Percentiles rank a stretch among this genome's conserved stretches.
phyloP scores from a whole-genome alignment of 257 asterid species.

The Nicotiana otophora region DNA sequence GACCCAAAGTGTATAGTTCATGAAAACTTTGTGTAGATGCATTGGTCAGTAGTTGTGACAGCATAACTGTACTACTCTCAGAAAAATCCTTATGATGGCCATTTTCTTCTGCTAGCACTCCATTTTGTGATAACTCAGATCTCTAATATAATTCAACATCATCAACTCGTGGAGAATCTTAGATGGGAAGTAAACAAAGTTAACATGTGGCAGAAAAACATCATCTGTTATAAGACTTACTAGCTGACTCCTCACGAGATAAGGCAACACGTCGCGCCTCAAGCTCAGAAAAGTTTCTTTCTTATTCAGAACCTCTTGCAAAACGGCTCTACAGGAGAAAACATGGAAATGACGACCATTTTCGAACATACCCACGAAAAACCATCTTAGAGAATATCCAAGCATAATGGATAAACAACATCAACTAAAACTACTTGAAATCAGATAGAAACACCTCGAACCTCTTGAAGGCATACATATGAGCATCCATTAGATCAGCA shows the following conservation, averaged over 20 bases:
- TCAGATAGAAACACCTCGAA: constrained; percentile 31
- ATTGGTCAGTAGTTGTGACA: constrained; percentile 82
- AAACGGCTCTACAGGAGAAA: constrained; percentile 48
- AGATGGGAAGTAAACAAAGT: constrained; percentile 3
- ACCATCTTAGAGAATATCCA: neutral
- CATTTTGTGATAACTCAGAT: constrained; percentile 62
- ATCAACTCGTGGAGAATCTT: neutral
- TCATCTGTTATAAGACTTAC: constrained; percentile 40
- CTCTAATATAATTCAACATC: constrained; percentile 43
- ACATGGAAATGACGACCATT: constrained; percentile 13
- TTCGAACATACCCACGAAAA: neutral
- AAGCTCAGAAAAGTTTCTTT: constrained; percentile 74
- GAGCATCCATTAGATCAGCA: constrained; percentile 97
- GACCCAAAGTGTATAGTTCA: constrained; percentile 60
- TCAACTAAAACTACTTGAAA: constrained; percentile 15
- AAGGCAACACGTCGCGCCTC: constrained; percentile 89
- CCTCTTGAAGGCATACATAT: constrained; percentile 99
- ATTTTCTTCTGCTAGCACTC: constrained; percentile 73
- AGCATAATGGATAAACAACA: constrained; percentile 9
- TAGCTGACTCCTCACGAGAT: constrained; percentile 89
- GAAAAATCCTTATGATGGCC: constrained; percentile 53
- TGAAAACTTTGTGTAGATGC: constrained; percentile 86
- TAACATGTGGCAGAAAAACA: neutral
- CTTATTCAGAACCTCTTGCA: constrained; percentile 77
- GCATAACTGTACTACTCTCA: constrained; percentile 50